Conservation (phyloP, 257 asterid species). For the Solanum chmielewskii region DNA sequence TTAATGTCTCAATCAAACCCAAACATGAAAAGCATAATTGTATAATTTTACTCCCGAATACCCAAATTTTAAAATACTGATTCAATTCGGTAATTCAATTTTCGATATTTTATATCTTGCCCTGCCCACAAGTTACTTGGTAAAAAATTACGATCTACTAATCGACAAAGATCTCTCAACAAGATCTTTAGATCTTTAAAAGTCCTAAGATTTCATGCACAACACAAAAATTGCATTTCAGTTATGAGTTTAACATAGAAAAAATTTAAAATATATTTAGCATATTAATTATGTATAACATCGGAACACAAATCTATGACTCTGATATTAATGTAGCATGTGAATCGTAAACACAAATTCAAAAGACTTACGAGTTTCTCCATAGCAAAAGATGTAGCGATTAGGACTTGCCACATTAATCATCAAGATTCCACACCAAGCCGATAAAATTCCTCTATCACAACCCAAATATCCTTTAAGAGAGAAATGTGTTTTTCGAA, state of each 20-base stretch:
- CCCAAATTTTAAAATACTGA: too few species aligned
- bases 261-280: not conserved
- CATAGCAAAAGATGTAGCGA: too few species aligned
- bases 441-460: not conserved
- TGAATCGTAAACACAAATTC: too few species aligned
- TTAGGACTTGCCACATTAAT: not conserved
- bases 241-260: not conserved
- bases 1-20: too few species aligned
- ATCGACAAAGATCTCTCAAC: too few species aligned
- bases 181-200: not conserved
- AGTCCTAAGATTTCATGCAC: not conserved
- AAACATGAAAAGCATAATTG: too few species aligned
- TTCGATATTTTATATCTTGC: too few species aligned
- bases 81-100: too few species aligned
- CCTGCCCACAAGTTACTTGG: not conserved
- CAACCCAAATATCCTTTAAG: not conserved
- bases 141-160: too few species aligned
- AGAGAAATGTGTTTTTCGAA: not conserved
- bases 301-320: not conserved
- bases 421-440: not conserved
- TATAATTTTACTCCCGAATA: too few species aligned
- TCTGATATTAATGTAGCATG: too few species aligned
- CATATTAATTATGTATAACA: not conserved
- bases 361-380: too few species aligned
- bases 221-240: not conserved